Evolutionary conservation across 768 basidiomycete species (phyloP).

Genomic region (Podaxis mareebaensis): DNA sequence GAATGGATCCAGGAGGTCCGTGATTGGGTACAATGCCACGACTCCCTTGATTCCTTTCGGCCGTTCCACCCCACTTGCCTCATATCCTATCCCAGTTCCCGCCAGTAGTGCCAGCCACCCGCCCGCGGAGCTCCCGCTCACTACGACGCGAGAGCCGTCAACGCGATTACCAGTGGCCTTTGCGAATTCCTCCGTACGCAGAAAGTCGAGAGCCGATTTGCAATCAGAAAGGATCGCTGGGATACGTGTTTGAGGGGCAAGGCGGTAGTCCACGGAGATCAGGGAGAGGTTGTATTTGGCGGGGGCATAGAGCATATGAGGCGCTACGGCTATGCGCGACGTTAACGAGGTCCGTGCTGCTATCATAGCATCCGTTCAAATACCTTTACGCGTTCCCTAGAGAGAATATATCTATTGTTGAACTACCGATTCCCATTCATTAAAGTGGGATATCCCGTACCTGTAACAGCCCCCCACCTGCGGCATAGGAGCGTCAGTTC

Average conservation of each 20-base stretch:
- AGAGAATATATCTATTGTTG: background rate
- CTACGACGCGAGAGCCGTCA: conserved; percentile 29
- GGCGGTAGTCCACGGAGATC: conserved; percentile 36
- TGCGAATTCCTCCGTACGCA: conserved; percentile 28
- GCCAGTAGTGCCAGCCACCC: conserved; percentile 37
- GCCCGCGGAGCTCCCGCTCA: conserved; percentile 41
- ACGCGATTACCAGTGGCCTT: conserved; percentile 29
- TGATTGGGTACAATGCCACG: conserved; percentile 38
- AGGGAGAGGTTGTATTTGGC: conserved; percentile 31
- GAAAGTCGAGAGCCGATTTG: conserved; percentile 33
- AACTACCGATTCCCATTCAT: background rate
- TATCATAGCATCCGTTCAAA: background rate
- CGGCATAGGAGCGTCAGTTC: background rate
- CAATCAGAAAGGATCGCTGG: conserved; percentile 36
- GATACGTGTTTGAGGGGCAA: conserved; percentile 37
- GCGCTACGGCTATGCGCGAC: conserved; percentile 26
- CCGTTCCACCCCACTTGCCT: conserved; percentile 29
- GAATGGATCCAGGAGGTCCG: conserved; percentile 36
- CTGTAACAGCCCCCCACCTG: conserved; percentile 36
- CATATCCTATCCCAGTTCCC: conserved; percentile 37
- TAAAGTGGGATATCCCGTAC: conserved; percentile 11
- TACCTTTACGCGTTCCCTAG: conserved; percentile 15
- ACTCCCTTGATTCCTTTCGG: conserved; percentile 32
- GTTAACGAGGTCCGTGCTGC: background rate
- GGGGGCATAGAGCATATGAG: conserved; percentile 35